phyloP scores from a whole-genome alignment of 352 stramenopile species.

The Phytophthora nicotianae region DNA sequence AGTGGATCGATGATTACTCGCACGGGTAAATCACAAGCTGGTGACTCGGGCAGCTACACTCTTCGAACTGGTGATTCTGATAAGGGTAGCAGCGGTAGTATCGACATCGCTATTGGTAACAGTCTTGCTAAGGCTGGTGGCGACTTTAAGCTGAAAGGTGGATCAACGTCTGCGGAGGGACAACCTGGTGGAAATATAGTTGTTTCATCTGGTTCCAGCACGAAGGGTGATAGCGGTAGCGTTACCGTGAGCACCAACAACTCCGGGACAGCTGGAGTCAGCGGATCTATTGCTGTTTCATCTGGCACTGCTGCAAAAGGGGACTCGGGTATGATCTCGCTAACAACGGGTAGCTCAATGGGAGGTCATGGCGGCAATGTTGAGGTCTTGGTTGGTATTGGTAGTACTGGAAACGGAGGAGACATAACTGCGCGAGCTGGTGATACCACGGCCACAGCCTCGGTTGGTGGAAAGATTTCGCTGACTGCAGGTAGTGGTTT shows the following conservation, averaged over 20 bases:
- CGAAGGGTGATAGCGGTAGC: slow-evolving; percentile 71
- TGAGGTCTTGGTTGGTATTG: slow-evolving; percentile 60
- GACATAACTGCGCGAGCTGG: slow-evolving; percentile 77
- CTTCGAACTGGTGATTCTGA: slow-evolving; percentile 67
- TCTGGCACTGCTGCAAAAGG: slow-evolving; percentile 63
- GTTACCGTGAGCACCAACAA: slow-evolving; percentile 77
- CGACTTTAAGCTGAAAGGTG: slow-evolving; percentile 33
- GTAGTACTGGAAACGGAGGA: slow-evolving; percentile 57
- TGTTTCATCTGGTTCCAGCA: slow-evolving; percentile 77
- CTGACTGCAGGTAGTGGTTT: slow-evolving; percentile 50
- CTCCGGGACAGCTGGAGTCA: slow-evolving; percentile 78
- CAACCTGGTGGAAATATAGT: slow-evolving; percentile 80
- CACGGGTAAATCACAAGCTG: slow-evolving; percentile 58
- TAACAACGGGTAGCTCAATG: slow-evolving; percentile 71
- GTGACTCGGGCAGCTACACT: slow-evolving; percentile 62
- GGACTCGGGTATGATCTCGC: slow-evolving; percentile 68
- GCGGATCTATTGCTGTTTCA: slow-evolving; percentile 65
- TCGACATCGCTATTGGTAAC: slow-evolving; percentile 31
- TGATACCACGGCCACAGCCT: slow-evolving; percentile 42
- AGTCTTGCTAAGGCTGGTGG: slow-evolving; percentile 26
- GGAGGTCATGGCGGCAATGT: slow-evolving; percentile 73
- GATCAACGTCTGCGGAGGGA: slow-evolving; percentile 34
- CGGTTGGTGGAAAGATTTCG: slow-evolving; percentile 54
- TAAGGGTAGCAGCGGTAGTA: slow-evolving; percentile 27
- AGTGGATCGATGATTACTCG: slow-evolving; percentile 75